phyloP scores from a whole-genome alignment of 2,329 filamentous ascomycete species.

The Neonectria magnoliae region DNA sequence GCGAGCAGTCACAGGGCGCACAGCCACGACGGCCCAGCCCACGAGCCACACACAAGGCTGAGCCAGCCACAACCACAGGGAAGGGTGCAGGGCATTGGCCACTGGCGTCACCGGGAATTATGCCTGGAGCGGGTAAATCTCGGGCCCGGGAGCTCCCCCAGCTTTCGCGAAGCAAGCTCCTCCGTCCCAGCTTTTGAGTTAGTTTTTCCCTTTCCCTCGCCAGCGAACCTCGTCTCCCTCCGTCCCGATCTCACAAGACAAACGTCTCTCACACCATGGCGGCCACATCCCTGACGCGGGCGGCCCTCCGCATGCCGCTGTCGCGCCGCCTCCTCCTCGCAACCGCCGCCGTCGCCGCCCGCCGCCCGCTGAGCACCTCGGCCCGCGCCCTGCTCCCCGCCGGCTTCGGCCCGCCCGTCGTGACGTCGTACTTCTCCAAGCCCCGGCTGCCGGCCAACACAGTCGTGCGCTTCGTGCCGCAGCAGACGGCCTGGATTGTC shows the following conservation, averaged over 20 bases:
- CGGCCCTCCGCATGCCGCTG: conserved; percentile 41
- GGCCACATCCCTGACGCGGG: conserved; percentile 45
- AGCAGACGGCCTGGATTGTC: conserved; percentile 99
- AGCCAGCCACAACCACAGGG: not conserved
- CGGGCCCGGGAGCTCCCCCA: conserved; percentile 20
- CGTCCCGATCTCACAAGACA: not conserved
- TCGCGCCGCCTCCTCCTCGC: conserved; percentile 35
- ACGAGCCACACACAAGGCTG: conserved; percentile 13
- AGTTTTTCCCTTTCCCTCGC: conserved; percentile 33
- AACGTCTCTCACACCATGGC: conserved; percentile 30
- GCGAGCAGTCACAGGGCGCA: not conserved
- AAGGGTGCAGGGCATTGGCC: conserved; percentile 3
- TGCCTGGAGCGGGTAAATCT: conserved; percentile 24
- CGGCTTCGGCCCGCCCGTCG: conserved; percentile 43
- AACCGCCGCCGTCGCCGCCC: conserved; percentile 29
- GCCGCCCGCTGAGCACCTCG: conserved; percentile 47
- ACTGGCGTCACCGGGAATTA: conserved; percentile 19
- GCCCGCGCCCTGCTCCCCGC: conserved; percentile 47
- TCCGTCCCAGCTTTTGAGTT: conserved; percentile 5
- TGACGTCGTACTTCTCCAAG: conserved; percentile 83
- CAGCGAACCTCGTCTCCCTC: conserved; percentile 20
- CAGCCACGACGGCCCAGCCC: conserved; percentile 12
- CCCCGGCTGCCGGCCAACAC: conserved; percentile 88
- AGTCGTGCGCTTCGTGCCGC: conserved; percentile 94
- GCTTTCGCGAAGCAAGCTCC: conserved; percentile 15